phyloP scores from a whole-genome alignment of 495 filamentous ascomycete species.

The Stereocaulon alpinum region DNA sequence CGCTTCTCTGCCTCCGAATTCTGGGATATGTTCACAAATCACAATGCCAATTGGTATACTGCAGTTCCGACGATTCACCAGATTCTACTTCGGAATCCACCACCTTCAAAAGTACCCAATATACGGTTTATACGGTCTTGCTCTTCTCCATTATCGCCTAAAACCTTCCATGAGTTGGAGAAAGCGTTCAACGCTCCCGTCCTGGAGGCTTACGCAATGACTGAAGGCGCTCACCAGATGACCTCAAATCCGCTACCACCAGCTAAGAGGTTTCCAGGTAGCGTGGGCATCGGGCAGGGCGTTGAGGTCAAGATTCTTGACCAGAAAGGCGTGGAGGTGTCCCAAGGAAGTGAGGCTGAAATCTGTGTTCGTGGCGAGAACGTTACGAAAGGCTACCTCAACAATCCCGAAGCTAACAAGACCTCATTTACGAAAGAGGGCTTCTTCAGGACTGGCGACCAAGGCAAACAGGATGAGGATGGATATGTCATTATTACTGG shows the following conservation, averaged over 20 bases:
- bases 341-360: constrained; percentile 58
- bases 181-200: constrained; percentile 63
- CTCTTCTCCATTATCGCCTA: constrained; percentile 69
- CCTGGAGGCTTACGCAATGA: constrained; percentile 86
- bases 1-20: constrained; percentile 77
- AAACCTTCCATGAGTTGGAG: constrained; percentile 65
- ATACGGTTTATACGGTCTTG: constrained; percentile 86
- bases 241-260: constrained; percentile 75
- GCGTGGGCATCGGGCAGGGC: constrained; percentile 69
- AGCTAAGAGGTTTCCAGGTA: constrained; percentile 60
- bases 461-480: constrained; percentile 62
- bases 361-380: constrained; percentile 72
- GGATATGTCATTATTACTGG: constrained; percentile 70
- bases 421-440: constrained; percentile 57
- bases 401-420: constrained; percentile 63
- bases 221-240: constrained; percentile 83
- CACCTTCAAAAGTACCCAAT: constrained; percentile 51
- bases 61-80: constrained; percentile 85
- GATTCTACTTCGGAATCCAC: constrained; percentile 62
- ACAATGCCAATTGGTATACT: constrained; percentile 80
- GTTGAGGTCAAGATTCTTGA: constrained; percentile 72
- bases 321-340: constrained; percentile 47
- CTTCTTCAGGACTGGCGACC: constrained; percentile 78
- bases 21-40: constrained; percentile 59
- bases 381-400: constrained; percentile 73